phyloP scores from a whole-genome alignment of 108 stramenopile genomes.

The Discostella stelligeroides region DNA sequence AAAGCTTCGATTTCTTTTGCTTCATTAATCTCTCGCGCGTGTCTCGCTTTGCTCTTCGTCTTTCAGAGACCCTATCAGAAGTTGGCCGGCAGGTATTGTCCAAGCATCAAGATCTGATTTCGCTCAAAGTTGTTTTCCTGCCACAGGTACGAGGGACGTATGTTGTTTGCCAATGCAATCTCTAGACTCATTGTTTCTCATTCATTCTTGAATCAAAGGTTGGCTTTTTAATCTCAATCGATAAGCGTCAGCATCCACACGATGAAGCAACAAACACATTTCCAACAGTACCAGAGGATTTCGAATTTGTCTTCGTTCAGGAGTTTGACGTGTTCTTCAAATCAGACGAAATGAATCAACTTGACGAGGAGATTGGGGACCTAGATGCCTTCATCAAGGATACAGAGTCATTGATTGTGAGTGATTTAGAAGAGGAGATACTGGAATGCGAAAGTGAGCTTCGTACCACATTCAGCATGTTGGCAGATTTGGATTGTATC shows the following conservation, averaged over 20 bases:
- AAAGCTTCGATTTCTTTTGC: background rate
- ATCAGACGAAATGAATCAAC: constrained; percentile 67
- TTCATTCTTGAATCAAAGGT: constrained; percentile 42
- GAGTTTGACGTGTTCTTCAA: constrained; percentile 89
- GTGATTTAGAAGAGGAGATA: constrained; percentile 92
- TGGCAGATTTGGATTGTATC: constrained; percentile 90
- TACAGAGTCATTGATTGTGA: constrained; percentile 80
- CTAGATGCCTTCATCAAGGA: constrained; percentile 91
- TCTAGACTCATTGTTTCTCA: background rate
- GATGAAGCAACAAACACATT: constrained; percentile 53
- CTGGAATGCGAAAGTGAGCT: constrained; percentile 85
- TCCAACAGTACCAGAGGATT: constrained; percentile 69
- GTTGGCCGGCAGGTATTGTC: constrained; percentile 59
- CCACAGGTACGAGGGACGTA: constrained; percentile 62
- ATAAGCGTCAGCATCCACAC: constrained; percentile 56
- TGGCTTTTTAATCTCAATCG: constrained; percentile 83
- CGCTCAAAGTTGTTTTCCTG: constrained; percentile 85
- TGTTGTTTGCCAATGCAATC: background rate
- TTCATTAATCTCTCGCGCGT: constrained; percentile 1
- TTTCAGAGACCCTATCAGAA: constrained; percentile 53
- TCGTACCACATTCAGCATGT: constrained; percentile 71
- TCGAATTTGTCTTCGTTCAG: constrained; percentile 77
- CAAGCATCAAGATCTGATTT: constrained; percentile 59
- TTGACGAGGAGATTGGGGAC: constrained; percentile 93
- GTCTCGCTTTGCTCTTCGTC: background rate